Evolutionary conservation across 306 rosid genomes (phyloP), one percentile per base, ranked within the genome.

Genomic region (Dicorynia guianensis): DNA sequence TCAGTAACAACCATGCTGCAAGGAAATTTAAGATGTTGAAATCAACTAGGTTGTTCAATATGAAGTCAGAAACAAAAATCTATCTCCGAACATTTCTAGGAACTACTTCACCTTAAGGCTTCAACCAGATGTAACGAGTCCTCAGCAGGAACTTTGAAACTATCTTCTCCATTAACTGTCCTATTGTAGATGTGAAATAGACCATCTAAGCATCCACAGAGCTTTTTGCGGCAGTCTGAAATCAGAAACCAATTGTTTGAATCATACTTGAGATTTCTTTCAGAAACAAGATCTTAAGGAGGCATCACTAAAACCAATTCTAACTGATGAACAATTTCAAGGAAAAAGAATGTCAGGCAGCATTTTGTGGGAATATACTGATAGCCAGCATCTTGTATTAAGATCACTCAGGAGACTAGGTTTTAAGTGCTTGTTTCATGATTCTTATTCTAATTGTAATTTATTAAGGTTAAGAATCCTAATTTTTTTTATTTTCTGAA

Each of bases 91-190:
- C 40, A 8, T 49, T 76, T 69, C 57, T 64, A 54, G 71, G 20
- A 73, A 66, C 63, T 47, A 55, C 20, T 69, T 67, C 68, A 96
- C 99, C 99, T 89, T 47, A 96, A 85, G 53, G 99, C 99, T 83
- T 96, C 99, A 76, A 96, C 99, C 49, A 96, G 91, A 83, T 89
- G 97, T 85, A 96, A 69, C 0, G 99, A 96, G 77, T 96, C 99
- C 63, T 96, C 98, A 55, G 98, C 93, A 76, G 97, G 88, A 66
- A 96, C 93, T 85, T 96, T 96, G 77, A 87, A 84, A 82, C 87
- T 90, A 70, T 90, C 91, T 86, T 96, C 98, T 60, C 98, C 99
- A 75, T 53, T 87, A 77, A 93, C 90, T 50, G 96, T 90, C 85
- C 74, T 74, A 74, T 88, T 93, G 79, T 96, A 96, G 84, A 90